Percentiles rank a stretch among this genome's conserved stretches.
Conservation (phyloP, 2,329 filamentous ascomycete genomes). For the Fonsecaea pugnacius region DNA sequence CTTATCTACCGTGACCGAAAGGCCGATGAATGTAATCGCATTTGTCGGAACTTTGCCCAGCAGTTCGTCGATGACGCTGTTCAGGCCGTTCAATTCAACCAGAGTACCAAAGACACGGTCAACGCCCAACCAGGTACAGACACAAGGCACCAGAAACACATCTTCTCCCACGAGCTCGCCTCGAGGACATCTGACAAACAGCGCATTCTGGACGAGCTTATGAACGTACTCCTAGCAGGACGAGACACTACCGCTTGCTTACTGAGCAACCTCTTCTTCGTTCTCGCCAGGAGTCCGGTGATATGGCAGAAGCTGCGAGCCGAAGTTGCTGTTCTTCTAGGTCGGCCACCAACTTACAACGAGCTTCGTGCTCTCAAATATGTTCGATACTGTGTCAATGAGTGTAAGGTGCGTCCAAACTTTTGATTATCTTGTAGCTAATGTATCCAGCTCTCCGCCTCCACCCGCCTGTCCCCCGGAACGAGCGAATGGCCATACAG, state of each 20-base stretch:
- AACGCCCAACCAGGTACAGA: no score
- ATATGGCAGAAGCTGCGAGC: constrained; percentile 51
- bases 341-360: constrained; percentile 26
- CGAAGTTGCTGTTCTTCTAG: constrained; percentile 34
- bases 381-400: constrained; percentile 37
- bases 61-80: constrained; percentile 32
- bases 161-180: no score
- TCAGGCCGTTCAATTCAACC: constrained; percentile 6
- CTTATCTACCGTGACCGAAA: constrained; percentile 31
- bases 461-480: constrained; percentile 46
- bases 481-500: constrained; percentile 45
- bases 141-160: no score
- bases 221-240: no score
- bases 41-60: constrained; percentile 27
- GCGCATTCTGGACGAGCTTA: no score
- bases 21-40: constrained; percentile 30
- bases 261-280: no score
- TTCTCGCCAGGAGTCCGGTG: no score
- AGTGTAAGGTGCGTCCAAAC: constrained; percentile 17
- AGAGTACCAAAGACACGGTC: no score
- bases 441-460: constrained; percentile 54
- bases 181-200: no score
- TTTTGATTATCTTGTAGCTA: no score
- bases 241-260: no score
- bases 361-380: constrained; percentile 30